phyloP scores from a whole-genome alignment of 2,329 filamentous ascomycete genomes.

The Hypomyces perniciosus region DNA sequence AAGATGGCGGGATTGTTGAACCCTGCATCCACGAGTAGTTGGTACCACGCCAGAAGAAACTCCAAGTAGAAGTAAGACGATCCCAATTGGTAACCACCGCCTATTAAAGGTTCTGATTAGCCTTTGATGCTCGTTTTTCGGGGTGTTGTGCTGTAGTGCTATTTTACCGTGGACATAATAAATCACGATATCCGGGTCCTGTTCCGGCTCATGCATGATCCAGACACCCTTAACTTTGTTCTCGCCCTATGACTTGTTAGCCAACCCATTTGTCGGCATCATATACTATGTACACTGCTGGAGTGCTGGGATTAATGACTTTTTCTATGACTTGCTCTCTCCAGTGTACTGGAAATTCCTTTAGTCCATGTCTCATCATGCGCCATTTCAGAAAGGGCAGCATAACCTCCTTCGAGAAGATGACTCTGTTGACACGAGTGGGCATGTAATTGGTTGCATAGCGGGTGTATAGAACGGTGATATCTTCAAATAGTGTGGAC shows the following conservation, averaged over 20 bases:
- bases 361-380: conserved; percentile 65
- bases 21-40: conserved; percentile 56
- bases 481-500: conserved; percentile 68
- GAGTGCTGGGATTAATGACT: conserved; percentile 16
- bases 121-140: neutral
- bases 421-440: conserved; percentile 62
- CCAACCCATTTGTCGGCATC: neutral
- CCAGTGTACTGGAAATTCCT: conserved; percentile 59
- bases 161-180: conserved; percentile 71
- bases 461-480: conserved; percentile 70
- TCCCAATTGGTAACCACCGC: conserved; percentile 79
- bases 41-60: conserved; percentile 68
- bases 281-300: neutral
- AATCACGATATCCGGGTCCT: conserved; percentile 66
- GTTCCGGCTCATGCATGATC: conserved; percentile 55
- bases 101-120: conserved; percentile 29
- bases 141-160: no score
- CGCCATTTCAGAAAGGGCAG: conserved; percentile 70
- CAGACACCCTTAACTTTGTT: conserved; percentile 58
- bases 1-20: conserved; percentile 74
- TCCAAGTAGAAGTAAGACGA: conserved; percentile 80
- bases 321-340: conserved; percentile 37
- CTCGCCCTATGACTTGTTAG: conserved; percentile 25
- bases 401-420: conserved; percentile 69
- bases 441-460: conserved; percentile 72